Percentiles rank a stretch among this genome's conserved stretches.
Conservation (phyloP, 2,329 filamentous ascomycete genomes). For the Sphaerulina vaccinii region DNA sequence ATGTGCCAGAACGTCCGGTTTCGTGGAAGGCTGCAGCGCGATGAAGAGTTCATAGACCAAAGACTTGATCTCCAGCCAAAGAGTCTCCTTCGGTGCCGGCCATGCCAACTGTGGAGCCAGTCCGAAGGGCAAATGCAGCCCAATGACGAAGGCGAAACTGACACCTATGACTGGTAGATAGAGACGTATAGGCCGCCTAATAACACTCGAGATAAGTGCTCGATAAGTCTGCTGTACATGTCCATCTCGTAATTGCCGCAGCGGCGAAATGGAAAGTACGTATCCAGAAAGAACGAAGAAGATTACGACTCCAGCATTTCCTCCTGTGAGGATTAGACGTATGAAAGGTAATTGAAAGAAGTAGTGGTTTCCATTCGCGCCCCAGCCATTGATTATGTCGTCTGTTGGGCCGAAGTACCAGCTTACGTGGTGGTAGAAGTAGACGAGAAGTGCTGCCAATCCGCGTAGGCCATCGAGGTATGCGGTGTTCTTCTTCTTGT, state of each 20-base stretch:
- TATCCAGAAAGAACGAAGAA: constrained; percentile 56
- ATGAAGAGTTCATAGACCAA: constrained; percentile 15
- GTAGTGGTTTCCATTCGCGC: constrained; percentile 46
- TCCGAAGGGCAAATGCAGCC: constrained; percentile 23
- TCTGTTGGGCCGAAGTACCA: constrained; percentile 43
- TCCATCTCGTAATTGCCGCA: constrained; percentile 20
- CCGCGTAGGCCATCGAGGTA: constrained; percentile 65
- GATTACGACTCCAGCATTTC: constrained; percentile 56
- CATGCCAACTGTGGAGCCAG: constrained; percentile 22
- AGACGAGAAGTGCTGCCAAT: constrained; percentile 64
- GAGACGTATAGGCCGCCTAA: constrained; percentile 22
- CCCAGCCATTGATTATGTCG: constrained; percentile 36
- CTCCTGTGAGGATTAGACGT: constrained; percentile 55
- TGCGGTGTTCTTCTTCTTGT: constrained; percentile 11
- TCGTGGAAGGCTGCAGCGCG: constrained; percentile 10
- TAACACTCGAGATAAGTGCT: constrained; percentile 12
- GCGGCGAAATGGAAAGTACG: constrained; percentile 39
- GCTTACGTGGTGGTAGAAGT: constrained; percentile 57
- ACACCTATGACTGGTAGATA: constrained; percentile 23
- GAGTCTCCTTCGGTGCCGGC: constrained; percentile 18
- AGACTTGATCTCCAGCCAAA: constrained; percentile 15
- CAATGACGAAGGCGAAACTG: constrained; percentile 19
- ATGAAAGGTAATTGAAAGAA: constrained; percentile 55
- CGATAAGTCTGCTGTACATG: constrained; percentile 12
- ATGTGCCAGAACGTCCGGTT: constrained; percentile 19